A percentile compares a stretch with the other conserved stretches of the same genome.
Evolutionary conservation across 345 rosid genomes (phyloP).

Genomic region (Heritiera fomes): DNA sequence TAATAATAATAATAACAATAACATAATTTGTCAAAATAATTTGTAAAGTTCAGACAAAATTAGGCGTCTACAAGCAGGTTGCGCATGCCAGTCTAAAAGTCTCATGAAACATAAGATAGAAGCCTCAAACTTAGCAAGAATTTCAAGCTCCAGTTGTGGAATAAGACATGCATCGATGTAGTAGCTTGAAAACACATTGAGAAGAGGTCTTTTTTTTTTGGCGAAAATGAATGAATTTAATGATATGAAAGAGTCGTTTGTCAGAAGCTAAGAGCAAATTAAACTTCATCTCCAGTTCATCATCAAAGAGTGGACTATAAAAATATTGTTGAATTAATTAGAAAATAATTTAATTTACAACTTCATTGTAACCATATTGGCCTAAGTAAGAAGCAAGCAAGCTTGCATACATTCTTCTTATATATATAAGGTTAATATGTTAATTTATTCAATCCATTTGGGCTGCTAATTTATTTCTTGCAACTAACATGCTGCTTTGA

Average conservation of each 20-base stretch:
- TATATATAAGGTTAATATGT: neutral
- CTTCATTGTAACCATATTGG: neutral
- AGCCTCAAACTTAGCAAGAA: too few species aligned
- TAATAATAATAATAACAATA: too few species aligned
- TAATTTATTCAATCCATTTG: neutral
- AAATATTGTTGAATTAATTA: too few species aligned
- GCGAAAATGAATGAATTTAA: neutral
- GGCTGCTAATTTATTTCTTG: conserved; percentile 30
- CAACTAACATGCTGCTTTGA: conserved; percentile 38
- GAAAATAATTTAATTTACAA: too few species aligned
- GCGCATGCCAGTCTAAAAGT: neutral
- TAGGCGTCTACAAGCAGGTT: too few species aligned
- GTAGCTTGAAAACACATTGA: neutral
- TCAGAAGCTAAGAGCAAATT: too few species aligned
- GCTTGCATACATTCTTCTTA: neutral
- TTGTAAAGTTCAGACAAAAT: too few species aligned
- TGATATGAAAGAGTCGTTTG: neutral
- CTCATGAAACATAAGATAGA: too few species aligned
- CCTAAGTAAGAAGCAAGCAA: neutral
- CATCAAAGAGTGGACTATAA: neutral
- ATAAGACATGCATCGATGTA: neutral
- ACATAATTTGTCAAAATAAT: too few species aligned
- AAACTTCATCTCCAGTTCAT: neutral
- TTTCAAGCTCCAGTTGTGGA: neutral
- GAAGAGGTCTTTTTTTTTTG: neutral